Percentiles rank a stretch among this genome's conserved stretches.
Conservation (phyloP, 208 protist genomes). For the Leishmania amazonensis region DNA sequence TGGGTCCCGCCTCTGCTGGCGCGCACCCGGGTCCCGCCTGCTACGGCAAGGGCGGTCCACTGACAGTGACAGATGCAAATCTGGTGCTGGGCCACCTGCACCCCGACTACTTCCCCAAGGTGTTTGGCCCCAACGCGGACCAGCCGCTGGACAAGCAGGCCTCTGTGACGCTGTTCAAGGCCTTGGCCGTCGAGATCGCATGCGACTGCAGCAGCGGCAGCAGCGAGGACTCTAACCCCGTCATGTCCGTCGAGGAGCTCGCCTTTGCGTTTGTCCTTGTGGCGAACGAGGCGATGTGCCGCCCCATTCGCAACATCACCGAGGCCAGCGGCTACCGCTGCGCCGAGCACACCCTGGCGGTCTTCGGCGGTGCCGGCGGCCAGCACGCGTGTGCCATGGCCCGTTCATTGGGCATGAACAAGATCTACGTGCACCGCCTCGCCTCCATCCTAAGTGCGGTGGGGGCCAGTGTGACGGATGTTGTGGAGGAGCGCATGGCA, state of each 20-base stretch:
- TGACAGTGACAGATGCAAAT: slow-evolving; percentile 96
- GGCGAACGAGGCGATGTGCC: slow-evolving; percentile 96
- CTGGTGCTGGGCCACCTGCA: slow-evolving; percentile 92
- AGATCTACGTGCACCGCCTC: slow-evolving; percentile 75
- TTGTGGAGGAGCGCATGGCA: slow-evolving; percentile 89
- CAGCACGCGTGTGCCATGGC: slow-evolving; percentile 96
- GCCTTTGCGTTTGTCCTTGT: slow-evolving; percentile 94
- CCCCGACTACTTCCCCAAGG: slow-evolving; percentile 93
- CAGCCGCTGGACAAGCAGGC: slow-evolving; percentile 65
- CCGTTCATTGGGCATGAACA: slow-evolving; percentile 75
- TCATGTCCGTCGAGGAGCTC: slow-evolving; percentile 76
- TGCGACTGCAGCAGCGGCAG: slow-evolving; percentile 13
- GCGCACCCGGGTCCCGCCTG: slow-evolving; percentile 92
- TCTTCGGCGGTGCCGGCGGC: slow-evolving; percentile 95
- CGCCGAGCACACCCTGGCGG: slow-evolving; percentile 83
- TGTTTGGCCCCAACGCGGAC: slow-evolving; percentile 90
- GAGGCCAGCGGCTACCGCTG: slow-evolving; percentile 91
- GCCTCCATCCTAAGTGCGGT: slow-evolving; percentile 93
- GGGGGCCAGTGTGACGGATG: slow-evolving; percentile 92
- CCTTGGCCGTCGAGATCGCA: slow-evolving; percentile 67
- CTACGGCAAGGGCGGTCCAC: slow-evolving; percentile 93
- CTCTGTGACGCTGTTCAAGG: slow-evolving; percentile 56
- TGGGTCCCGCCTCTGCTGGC: slow-evolving; percentile 94
- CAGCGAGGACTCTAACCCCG: slow-evolving; percentile 10
- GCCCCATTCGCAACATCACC: slow-evolving; percentile 94